A percentile compares a stretch with the other conserved stretches of the same genome.
phyloP scores from a whole-genome alignment of 2,329 filamentous ascomycete genomes.

The Pseudophaeomoniella oleicola region DNA sequence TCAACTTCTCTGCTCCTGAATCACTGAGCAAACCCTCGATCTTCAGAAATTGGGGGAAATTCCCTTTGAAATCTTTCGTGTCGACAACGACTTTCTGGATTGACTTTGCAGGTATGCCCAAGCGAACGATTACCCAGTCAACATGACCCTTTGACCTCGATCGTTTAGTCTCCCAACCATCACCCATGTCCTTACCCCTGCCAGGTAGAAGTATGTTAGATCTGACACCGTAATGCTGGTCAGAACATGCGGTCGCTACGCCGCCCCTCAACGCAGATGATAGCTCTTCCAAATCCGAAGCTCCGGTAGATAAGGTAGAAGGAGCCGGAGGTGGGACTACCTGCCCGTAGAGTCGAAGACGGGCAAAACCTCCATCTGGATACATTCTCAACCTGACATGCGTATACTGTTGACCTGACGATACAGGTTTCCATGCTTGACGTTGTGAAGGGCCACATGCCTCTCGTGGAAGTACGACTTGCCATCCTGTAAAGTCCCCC shows the following conservation, averaged over 20 bases:
- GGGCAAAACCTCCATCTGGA: conserved; percentile 29
- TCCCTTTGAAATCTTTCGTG: conserved; percentile 30
- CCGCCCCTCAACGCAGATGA: conserved; percentile 25
- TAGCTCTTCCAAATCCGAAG: conserved; percentile 19
- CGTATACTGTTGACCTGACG: conserved; percentile 20
- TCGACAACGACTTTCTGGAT: conserved; percentile 25
- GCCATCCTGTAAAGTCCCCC: conserved; percentile 20
- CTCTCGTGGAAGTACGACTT: conserved; percentile 21
- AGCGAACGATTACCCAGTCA: conserved; percentile 25
- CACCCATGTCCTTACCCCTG: conserved; percentile 29
- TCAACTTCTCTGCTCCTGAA: conserved; percentile 7
- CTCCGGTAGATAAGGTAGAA: background rate
- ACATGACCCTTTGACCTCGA: conserved; percentile 23
- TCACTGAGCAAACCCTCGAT: conserved; percentile 20
- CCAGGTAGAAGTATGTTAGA: conserved; percentile 26
- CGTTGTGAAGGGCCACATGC: conserved; percentile 26
- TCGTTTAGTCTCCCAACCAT: conserved; percentile 29
- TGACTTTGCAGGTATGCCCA: conserved; percentile 21
- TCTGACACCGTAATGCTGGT: conserved; percentile 26
- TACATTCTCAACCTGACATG: conserved; percentile 30
- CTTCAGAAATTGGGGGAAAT: conserved; percentile 25
- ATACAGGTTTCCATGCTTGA: conserved; percentile 23
- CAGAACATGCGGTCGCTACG: conserved; percentile 22
- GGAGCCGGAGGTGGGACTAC: conserved; percentile 20
- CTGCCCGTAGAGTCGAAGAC: conserved; percentile 26